Evolutionary conservation across 2,329 filamentous ascomycete genomes (phyloP).

Genomic region (Boeremia exigua): DNA sequence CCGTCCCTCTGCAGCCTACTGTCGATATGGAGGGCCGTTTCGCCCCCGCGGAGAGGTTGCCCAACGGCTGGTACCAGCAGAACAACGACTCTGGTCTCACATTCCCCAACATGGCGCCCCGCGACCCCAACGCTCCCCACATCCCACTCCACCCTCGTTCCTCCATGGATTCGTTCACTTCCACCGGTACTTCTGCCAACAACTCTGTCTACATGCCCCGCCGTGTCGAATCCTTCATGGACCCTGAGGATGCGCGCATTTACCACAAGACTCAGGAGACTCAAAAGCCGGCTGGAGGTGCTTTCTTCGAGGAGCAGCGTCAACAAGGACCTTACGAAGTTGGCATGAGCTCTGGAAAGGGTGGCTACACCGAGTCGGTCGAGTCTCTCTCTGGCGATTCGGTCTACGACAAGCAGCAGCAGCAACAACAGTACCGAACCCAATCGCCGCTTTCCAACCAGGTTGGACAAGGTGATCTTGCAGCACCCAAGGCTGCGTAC

Average conservation of each 20-base stretch:
- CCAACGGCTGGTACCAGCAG: conserved; percentile 73
- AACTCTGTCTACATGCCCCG: conserved; percentile 71
- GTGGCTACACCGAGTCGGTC: conserved; percentile 43
- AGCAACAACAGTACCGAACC: conserved; percentile 32
- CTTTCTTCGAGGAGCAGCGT: conserved; percentile 46
- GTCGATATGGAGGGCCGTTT: conserved; percentile 80
- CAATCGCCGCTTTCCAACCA: conserved; percentile 44
- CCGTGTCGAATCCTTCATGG: conserved; percentile 77
- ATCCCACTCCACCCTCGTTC: conserved; percentile 61
- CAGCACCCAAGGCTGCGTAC: conserved; percentile 41
- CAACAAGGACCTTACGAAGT: conserved; percentile 36
- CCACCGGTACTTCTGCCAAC: conserved; percentile 59
- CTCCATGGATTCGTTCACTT: conserved; percentile 72
- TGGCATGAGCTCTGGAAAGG: conserved; percentile 31
- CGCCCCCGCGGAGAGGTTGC: conserved; percentile 70
- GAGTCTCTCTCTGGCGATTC: conserved; percentile 47
- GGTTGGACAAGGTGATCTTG: conserved; percentile 31
- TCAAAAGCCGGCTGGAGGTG: conserved; percentile 54
- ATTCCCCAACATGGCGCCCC: conserved; percentile 56
- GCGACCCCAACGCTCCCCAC: conserved; percentile 54
- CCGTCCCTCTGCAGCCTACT: conserved; percentile 73
- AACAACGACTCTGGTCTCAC: conserved; percentile 70
- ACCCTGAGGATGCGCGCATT: conserved; percentile 75
- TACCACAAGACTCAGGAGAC: conserved; percentile 70
- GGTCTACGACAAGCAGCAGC: conserved; percentile 36